A percentile compares a stretch with the other conserved stretches of the same genome.
phyloP scores from a whole-genome alignment of 2,329 filamentous ascomycete genomes.

The Fusarium keratoplasticum region DNA sequence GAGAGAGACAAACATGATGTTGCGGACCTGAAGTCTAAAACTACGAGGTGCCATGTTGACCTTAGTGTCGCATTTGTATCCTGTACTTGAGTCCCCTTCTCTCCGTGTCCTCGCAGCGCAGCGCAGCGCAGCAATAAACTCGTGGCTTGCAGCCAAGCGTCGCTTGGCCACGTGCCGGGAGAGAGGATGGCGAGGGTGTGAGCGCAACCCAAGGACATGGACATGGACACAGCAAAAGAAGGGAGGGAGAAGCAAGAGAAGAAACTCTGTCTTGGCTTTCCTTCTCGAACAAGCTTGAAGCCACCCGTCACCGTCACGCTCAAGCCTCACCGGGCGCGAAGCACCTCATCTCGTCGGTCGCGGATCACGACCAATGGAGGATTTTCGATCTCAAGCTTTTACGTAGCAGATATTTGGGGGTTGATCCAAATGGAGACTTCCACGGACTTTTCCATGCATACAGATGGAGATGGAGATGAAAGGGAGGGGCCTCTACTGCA shows the following conservation, averaged over 20 bases:
- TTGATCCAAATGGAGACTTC: neutral
- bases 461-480: slow-evolving; percentile 1
- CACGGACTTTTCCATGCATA: neutral
- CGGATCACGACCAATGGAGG: neutral
- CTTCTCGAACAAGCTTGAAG: slow-evolving; percentile 30
- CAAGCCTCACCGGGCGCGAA: slow-evolving; percentile 18
- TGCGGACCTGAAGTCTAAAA: neutral
- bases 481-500: neutral
- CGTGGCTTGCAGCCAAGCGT: slow-evolving; percentile 35
- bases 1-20: neutral
- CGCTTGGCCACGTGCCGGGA: slow-evolving; percentile 38
- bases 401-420: slow-evolving; percentile 26
- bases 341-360: neutral
- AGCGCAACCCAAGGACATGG: neutral
- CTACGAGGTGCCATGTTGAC: neutral
- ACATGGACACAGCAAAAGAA: neutral
- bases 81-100: slow-evolving; percentile 31
- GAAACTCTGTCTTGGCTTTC: slow-evolving; percentile 21
- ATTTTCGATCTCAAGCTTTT: slow-evolving; percentile 5
- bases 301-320: neutral
- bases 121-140: neutral
- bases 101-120: neutral
- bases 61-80: slow-evolving; percentile 9
- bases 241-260: neutral
- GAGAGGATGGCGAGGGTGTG: slow-evolving; percentile 23